phyloP scores from a whole-genome alignment of 2,329 filamentous ascomycete species.

The Paecilomyces formosus region DNA sequence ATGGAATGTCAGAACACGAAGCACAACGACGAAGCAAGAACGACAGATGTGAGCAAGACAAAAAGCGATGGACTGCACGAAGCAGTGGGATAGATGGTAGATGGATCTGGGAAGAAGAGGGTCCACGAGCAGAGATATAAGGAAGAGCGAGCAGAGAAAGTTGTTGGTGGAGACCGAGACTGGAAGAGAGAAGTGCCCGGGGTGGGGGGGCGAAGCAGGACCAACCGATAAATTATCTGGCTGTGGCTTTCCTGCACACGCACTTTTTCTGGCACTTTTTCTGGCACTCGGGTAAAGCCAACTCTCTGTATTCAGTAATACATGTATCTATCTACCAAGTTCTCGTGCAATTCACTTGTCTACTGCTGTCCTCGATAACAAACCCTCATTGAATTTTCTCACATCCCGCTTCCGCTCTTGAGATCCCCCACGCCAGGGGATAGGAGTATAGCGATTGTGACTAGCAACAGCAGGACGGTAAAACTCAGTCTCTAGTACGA shows the following conservation, averaged over 20 bases:
- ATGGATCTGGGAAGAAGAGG: slow-evolving; percentile 6
- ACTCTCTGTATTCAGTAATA: too few species aligned
- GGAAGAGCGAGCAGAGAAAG: slow-evolving; percentile 19
- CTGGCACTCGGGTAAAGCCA: background rate
- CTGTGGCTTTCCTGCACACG: background rate
- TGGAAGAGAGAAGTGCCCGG: background rate
- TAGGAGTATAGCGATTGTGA: too few species aligned
- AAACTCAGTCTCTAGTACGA: too few species aligned
- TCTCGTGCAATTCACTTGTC: too few species aligned
- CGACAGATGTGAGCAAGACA: slow-evolving; percentile 3
- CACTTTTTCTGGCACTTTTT: background rate
- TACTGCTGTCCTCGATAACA: too few species aligned
- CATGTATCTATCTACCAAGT: too few species aligned
- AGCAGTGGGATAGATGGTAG: slow-evolving; percentile 1
- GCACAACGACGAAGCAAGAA: background rate
- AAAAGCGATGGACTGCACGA: slow-evolving; percentile 4
- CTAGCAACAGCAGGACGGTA: too few species aligned
- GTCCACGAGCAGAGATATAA: slow-evolving; percentile 9
- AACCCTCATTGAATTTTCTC: too few species aligned
- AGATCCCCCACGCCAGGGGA: too few species aligned
- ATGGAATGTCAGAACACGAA: background rate
- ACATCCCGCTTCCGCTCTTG: too few species aligned
- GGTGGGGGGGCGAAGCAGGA: background rate
- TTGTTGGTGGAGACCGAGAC: slow-evolving; percentile 9
- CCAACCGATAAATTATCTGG: background rate